Conservation (phyloP, 2,329 filamentous ascomycete species). For the Apiospora aurea region DNA sequence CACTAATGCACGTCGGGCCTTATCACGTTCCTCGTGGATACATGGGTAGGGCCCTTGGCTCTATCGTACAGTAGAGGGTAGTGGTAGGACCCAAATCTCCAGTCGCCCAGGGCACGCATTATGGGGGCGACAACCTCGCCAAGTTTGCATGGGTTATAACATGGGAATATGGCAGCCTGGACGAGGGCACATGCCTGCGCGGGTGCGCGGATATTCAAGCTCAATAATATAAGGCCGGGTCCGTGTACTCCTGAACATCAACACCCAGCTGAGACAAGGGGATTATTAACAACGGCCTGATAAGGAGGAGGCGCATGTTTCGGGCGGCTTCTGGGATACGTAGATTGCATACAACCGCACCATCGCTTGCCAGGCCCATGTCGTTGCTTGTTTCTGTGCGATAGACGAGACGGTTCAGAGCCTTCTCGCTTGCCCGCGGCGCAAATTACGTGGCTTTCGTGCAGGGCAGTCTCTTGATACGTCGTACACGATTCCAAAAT, state of each 20-base stretch:
- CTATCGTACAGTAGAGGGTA: background rate
- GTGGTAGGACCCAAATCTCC: background rate
- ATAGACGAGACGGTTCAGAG: background rate
- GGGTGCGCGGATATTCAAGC: background rate
- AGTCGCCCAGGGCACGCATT: background rate
- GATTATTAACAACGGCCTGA: background rate
- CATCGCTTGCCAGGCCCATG: background rate
- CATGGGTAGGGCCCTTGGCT: background rate
- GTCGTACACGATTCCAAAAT: background rate
- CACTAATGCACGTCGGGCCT: background rate
- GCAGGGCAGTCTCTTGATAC: background rate
- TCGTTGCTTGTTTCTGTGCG: background rate
- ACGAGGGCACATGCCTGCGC: background rate
- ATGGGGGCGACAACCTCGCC: background rate
- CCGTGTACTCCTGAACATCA: slow-evolving; percentile 7
- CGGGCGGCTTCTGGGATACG: background rate
- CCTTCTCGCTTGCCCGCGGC: background rate
- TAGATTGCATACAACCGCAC: background rate
- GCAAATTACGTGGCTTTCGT: slow-evolving; percentile 1
- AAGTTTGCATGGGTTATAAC: background rate
- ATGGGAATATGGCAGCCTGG: background rate
- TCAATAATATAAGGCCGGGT: slow-evolving; percentile 12
- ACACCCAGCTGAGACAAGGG: background rate
- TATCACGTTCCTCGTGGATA: background rate
- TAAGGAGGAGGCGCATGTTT: slow-evolving; percentile 12